Evolutionary conservation across 306 rosid genomes (phyloP).

Genomic region (Alnus rubra): DNA sequence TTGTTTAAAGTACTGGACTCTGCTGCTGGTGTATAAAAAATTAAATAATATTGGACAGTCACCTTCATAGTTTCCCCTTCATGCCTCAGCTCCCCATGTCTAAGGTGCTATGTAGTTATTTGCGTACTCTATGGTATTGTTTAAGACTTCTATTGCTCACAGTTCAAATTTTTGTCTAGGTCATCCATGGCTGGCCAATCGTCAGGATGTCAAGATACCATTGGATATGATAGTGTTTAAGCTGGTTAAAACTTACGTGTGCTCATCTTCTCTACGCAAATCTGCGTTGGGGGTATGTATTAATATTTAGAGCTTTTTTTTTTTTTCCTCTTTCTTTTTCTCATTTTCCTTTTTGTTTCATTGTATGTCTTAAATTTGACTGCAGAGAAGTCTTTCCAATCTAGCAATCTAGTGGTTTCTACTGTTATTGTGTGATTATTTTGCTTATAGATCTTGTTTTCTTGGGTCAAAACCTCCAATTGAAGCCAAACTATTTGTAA

Average conservation of each 20-base stretch:
- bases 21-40: neutral
- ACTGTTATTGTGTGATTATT: neutral
- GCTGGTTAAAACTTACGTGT: slow-evolving; percentile 63
- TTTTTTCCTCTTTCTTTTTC: neutral
- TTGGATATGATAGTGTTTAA: slow-evolving; percentile 67
- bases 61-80: neutral
- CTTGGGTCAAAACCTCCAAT: neutral
- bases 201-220: slow-evolving; percentile 56
- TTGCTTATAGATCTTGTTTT: neutral
- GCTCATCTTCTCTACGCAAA: slow-evolving; percentile 73
- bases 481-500: neutral
- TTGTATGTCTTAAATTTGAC: slow-evolving; percentile 8
- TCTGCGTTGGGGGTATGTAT: slow-evolving; percentile 68
- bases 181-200: slow-evolving; percentile 75
- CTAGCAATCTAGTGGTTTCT: neutral
- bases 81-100: slow-evolving; percentile 10
- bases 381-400: slow-evolving; percentile 3
- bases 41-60: neutral
- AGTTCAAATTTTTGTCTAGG: slow-evolving; percentile 41
- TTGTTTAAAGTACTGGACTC: neutral
- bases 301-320: neutral
- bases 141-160: slow-evolving; percentile 12
- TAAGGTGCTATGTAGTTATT: slow-evolving; percentile 1
- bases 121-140: slow-evolving; percentile 1
- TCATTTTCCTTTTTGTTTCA: slow-evolving; percentile 14